Evolutionary conservation across 352 stramenopile genomes (phyloP), one percentile per base, ranked within the genome.

Genomic region (Phytopythium boreale): DNA sequence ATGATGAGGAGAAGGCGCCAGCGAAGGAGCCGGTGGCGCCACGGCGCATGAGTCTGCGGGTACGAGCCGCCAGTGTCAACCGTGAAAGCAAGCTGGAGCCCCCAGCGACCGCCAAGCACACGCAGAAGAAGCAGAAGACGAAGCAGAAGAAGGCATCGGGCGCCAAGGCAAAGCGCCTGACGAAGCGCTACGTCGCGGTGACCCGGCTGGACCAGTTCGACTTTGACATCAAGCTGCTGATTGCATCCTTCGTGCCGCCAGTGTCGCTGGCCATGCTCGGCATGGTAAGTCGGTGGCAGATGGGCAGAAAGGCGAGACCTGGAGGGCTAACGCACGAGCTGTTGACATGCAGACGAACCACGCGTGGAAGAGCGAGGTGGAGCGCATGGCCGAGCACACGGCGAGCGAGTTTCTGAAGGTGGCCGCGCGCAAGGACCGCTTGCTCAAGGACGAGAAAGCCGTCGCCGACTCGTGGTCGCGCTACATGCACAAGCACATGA

Each of bases 401-500:
- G 70, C 72, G 3, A 67, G 64, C 8, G 62, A 69, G 37, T 87
- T 92, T 31, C 43, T 90, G 4, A 60, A 71, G 20, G 64, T 70
- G 11, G 61, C 75, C 44, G 68, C 69, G 10, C 60, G 59, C 34
- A 60, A 67, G 17, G 62, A 71, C 6, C 72, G 77, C 29, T 20
- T 92, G 22, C 67, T 92, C 34, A 85, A 81, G 36, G 66, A 75
- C 17, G 60, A 69, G n/a, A 89, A 86, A 62, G 66, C 52, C 1
- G 62, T 70, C 22, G 43, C 59, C 34, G 72, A 91, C 61, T 76
- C 73, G 20, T 94, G 86, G 86, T 75, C 80, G 27, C 75, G 69
- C 26, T 90, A 86, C 60, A 75, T 90, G 63, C 77, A 94, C 70
- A 61, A 80, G 26, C 86, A 94, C 29, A 88, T 86, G 74, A 87